Conservation (phyloP, 768 basidiomycete species). For the Trametes sanguinea region DNA sequence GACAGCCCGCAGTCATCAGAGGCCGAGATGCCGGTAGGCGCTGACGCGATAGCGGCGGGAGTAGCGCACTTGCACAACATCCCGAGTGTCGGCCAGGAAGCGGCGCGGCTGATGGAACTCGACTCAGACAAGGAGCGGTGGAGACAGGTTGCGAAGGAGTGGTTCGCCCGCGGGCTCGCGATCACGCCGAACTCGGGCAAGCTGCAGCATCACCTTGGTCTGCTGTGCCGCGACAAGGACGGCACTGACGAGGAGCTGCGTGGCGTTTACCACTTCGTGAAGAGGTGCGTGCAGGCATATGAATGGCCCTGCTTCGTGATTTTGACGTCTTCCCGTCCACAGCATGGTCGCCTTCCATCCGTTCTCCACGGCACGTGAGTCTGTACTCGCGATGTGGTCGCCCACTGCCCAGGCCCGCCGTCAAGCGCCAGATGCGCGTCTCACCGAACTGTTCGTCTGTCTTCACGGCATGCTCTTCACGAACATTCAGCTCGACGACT, state of each 20-base stretch:
- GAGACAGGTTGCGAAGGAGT: conserved; percentile 85
- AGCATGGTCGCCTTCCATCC: conserved; percentile 94
- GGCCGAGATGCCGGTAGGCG: conserved; percentile 21
- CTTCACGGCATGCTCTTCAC: conserved; percentile 98
- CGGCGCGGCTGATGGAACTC: conserved; percentile 78
- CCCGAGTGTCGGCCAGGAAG: conserved; percentile 83
- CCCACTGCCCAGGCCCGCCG: conserved; percentile 70
- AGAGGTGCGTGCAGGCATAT: conserved; percentile 62
- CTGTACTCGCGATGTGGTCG: conserved; percentile 88
- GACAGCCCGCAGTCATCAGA: conserved; percentile 34
- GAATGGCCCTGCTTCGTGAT: background rate
- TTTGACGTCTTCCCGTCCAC: background rate
- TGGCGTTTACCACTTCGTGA: conserved; percentile 90
- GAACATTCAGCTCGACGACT: conserved; percentile 91
- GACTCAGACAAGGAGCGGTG: conserved; percentile 92
- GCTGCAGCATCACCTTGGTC: conserved; percentile 90
- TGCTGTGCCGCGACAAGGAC: conserved; percentile 82
- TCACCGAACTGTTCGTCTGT: conserved; percentile 82
- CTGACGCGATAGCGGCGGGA: conserved; percentile 17
- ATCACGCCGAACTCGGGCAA: conserved; percentile 94
- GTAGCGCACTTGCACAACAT: conserved; percentile 19
- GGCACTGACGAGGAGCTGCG: conserved; percentile 86
- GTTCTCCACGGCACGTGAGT: conserved; percentile 86
- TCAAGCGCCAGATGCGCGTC: conserved; percentile 70
- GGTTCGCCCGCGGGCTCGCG: conserved; percentile 86